Base-by-base conservation (phyloP, 2,329 filamentous ascomycete genomes). In the Penicillium sp. region DNA sequence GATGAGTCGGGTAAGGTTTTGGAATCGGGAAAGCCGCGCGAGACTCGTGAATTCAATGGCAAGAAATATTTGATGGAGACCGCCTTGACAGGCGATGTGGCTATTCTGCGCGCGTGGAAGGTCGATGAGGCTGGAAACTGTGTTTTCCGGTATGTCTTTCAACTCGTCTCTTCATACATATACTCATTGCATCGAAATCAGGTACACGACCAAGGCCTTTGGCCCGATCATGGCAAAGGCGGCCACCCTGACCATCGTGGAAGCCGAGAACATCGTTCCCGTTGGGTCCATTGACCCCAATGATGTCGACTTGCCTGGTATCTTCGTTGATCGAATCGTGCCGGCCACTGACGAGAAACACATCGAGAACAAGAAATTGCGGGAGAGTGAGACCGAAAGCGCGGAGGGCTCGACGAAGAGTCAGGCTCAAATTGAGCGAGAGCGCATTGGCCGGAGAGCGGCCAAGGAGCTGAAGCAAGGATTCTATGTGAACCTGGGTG, bases 251-350 rank as follows among this genome's bases (percentile, higher is more conserved):
- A 88, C 90, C 26, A 93, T 96, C 41, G 90, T 95, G 37, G 91
- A 96, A 71, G 91, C 91, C 1, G 91, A 96, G 68, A 83, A 93
- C 61, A 91, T 96, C 57, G 91, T 96, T 52, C 85, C 88, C 2
- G 74, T 86, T 1, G 91, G 91, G 24, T 84, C 85, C 2, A 87
- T 96, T 39, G 82, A 87, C 52, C 86, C 91, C 3, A 87, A 90
- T 58, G 84, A 87, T 44, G 86, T 96, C 5, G 87, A 95, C 68
- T 80, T 96, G 3, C 90, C 90, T 0, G 90, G 91, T 10, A 92
- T 96, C 64, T 95, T 87, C 70, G 87, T 96, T 68, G 88, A 93
- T 70, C 84, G 90, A 47, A 89, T 96, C 53, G 87, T 96, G 1
- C 88, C 88, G 19, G 86, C 88, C 0, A 91, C 87, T 0, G 83